phyloP scores from a whole-genome alignment of 495 filamentous ascomycete genomes.

The Pyrenula aspistea region DNA sequence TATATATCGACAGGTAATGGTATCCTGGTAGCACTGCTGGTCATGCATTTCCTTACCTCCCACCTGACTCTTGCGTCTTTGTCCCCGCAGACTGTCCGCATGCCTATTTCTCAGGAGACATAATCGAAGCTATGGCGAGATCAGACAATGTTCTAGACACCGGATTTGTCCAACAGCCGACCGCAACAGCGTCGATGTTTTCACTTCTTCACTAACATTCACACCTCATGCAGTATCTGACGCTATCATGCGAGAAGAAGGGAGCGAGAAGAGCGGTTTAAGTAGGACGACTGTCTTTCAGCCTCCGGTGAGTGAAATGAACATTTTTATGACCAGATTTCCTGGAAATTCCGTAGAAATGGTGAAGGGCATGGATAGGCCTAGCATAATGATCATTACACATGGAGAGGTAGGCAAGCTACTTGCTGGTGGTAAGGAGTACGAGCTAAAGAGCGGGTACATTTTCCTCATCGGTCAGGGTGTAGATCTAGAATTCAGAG shows the following conservation, averaged over 20 bases:
- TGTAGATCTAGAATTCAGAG: slow-evolving; percentile 36
- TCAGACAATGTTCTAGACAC: slow-evolving; percentile 68
- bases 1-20: slow-evolving; percentile 45
- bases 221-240: slow-evolving; percentile 42
- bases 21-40: slow-evolving; percentile 48
- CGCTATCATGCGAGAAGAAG: slow-evolving; percentile 32
- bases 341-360: slow-evolving; percentile 43
- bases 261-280: slow-evolving; percentile 37
- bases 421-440: slow-evolving; percentile 36
- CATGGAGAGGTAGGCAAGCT: slow-evolving; percentile 48
- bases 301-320: slow-evolving; percentile 64
- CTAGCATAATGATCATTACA: slow-evolving; percentile 53
- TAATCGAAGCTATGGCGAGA: slow-evolving; percentile 79
- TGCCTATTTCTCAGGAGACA: slow-evolving; percentile 66
- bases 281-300: slow-evolving; percentile 50
- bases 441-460: slow-evolving; percentile 46
- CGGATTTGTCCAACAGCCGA: slow-evolving; percentile 61
- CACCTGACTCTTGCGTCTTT: slow-evolving; percentile 55
- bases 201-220: slow-evolving; percentile 49
- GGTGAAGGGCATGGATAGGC: slow-evolving; percentile 44
- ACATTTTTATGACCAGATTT: slow-evolving; percentile 50
- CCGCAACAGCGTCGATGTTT: slow-evolving; percentile 49
- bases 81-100: slow-evolving; percentile 73
- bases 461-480: slow-evolving; percentile 60
- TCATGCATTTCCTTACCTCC: slow-evolving; percentile 65